phyloP scores from a whole-genome alignment of 106 monocot species.

The Allium cepa region DNA sequence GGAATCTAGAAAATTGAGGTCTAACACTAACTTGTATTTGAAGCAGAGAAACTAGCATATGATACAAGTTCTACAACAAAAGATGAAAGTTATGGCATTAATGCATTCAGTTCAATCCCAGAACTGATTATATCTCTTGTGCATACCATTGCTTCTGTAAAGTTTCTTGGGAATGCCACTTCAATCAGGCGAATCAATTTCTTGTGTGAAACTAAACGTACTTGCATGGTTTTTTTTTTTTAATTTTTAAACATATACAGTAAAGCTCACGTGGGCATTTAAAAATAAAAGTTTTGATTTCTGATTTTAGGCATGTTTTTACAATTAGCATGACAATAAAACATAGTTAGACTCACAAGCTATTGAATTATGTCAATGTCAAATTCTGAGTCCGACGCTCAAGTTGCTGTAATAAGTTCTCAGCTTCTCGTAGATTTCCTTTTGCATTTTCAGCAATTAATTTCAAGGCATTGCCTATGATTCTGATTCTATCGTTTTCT shows the following conservation, averaged over 20 bases:
- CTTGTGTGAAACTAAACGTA: too few species aligned
- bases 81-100: constrained; percentile 14
- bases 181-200: too few species aligned
- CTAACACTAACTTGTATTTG: too few species aligned
- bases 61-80: too few species aligned
- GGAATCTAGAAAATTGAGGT: too few species aligned
- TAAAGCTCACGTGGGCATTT: too few species aligned
- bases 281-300: too few species aligned
- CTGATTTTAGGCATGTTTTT: too few species aligned
- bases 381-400: constrained; percentile 5
- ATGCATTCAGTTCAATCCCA: not conserved
- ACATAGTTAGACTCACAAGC: constrained; percentile 6
- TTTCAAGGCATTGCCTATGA: constrained; percentile 6
- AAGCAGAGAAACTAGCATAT: too few species aligned
- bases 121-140: constrained; percentile 14
- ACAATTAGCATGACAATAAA: not conserved
- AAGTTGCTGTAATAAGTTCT: constrained; percentile 20
- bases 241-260: too few species aligned
- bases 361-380: constrained; percentile 12
- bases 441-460: constrained; percentile 10
- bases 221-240: too few species aligned
- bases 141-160: constrained; percentile 10
- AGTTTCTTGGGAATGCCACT: constrained; percentile 1
- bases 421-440: constrained; percentile 15
- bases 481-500: constrained; percentile 10